Evolutionary conservation across 179 eudicot genomes (phyloP), one percentile per base, ranked within the genome.

Genomic region (Patellifolia procumbens): DNA sequence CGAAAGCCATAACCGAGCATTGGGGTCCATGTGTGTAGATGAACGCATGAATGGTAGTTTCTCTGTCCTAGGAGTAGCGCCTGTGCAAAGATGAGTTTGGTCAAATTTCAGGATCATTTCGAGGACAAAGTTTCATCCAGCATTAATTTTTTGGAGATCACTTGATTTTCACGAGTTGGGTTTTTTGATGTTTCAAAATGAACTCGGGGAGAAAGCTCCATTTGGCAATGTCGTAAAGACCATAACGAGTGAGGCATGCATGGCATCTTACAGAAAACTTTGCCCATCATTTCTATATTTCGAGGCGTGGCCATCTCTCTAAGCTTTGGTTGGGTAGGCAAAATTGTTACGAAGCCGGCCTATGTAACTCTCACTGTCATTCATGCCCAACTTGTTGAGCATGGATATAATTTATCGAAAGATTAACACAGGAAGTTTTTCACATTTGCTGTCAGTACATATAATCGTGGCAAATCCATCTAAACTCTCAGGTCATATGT

Each of bases 61-160:
- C 70, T 48, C 70, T 42, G 68, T 66, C 45, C 77, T 43, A 48
- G 79, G 80, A 58, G 45, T 73, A 32, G 35, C 70, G 32, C 77
- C 52, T 32, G 62, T 73, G 72, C 66, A 49, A 37, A 77, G 81
- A 39, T 76, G 29, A 71, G 49, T 63, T 28, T n/a, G 58, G 20
- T 68, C 15, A 59, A 64, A 46, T 39, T 48, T 28, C 63, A 52
- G 29, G 24, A 17, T 37, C 43, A 52, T 1, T 42, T 24, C 17
- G 74, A n/a, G 64, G 52, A 52, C 35, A 5, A 32, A 28, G 15
- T 28, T 42, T 59, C 28, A 43, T 13, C 20, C n/a, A 35, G 68
- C n/a, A 61, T 62, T 34, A 45, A 19, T n/a, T 34, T 42, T 60
- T 48, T 43, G 56, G 56, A 43, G 37, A 72, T 35, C 45, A 56